Evolutionary conservation across 108 stramenopile species (phyloP), one percentile per base, ranked within the genome.

Genomic region (Phaeodactylum tricornutum): DNA sequence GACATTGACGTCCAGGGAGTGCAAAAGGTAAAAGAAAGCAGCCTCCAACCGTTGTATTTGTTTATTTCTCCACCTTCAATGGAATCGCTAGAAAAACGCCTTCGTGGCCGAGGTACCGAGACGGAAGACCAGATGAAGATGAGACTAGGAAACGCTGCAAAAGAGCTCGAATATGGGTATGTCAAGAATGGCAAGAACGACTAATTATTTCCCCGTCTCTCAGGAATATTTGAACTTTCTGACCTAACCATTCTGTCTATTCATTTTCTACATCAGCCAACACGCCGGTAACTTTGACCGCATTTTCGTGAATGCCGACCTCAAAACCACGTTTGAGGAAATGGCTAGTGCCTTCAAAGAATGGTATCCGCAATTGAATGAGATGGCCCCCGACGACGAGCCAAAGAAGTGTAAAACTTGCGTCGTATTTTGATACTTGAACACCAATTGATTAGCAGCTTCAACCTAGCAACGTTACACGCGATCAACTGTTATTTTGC

Each of bases 21-120:
- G 6, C 49, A 61, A 43, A 66, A 71, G 43, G 86, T 92, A 14
- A 87, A 84, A 43, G 49, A 61, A 44, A 59, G 66, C 42, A 42
- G 33, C 51, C 35, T 71, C 39, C 52, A 59, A 43, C 72, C 75
- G 12, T 20, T 65, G 4, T 91, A 77, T 51, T 42, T 94, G 4
- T 98, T 96, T 59, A 81, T 98, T 45, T 67, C 82, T 14, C 92
- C 97, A 4, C 97, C 97, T 0, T 87, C 85, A 14, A 64, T 95
- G 70, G 95, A 87, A 28, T 72, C 50, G 26, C 63, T 98, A 32
- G 94, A 95, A 58, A 53, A 59, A 15, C 66, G 97, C 2, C 56
- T 98, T 24, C 71, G 93, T 29, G 88, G 71, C 34, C 79, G 94
- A 6, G 89, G 85, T 12, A 96, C 93, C 19, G 97, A 96, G 59